Percentiles rank a stretch among this genome's conserved stretches.
These are phyloP conservation scores for Fusarium sp. DNA, from an alignment of 2,329 filamentous ascomycete species.

Conservation along the genomic window DNA sequence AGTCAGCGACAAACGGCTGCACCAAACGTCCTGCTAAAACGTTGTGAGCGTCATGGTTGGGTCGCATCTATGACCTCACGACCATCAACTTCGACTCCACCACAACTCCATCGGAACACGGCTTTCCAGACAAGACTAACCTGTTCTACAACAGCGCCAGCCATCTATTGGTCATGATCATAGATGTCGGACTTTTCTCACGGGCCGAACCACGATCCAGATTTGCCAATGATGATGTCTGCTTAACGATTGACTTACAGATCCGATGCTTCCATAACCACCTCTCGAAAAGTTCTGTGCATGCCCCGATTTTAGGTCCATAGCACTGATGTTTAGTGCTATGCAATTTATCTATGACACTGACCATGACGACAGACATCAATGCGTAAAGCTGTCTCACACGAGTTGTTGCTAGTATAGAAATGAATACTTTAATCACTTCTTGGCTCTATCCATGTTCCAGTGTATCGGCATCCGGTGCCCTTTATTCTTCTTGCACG, in stretches of 20 bases:
- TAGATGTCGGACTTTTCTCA: no score
- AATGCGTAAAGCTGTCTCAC: neutral
- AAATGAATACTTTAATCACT: neutral
- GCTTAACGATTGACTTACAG: neutral
- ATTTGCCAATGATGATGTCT: conserved; percentile 5
- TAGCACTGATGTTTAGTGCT: neutral
- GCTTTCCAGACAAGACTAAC: no score
- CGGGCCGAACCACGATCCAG: conserved; percentile 6
- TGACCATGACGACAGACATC: conserved; percentile 6
- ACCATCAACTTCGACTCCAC: no score
- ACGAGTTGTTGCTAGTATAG: neutral
- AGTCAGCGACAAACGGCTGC: no score
- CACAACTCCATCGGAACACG: no score
- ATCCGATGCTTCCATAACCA: neutral
- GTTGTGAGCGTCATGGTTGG: no score
- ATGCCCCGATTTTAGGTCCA: neutral
- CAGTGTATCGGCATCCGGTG: no score
- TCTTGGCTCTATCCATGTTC: neutral
- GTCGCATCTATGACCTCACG: no score
- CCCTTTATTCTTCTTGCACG: neutral
- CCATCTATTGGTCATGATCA: no score
- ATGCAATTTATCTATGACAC: conserved; percentile 16
- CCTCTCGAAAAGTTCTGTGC: no score
- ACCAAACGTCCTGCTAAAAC: no score
- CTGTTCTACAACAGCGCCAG: no score